phyloP scores from a whole-genome alignment of 495 filamentous ascomycete genomes.

The Penicillium angulare region DNA sequence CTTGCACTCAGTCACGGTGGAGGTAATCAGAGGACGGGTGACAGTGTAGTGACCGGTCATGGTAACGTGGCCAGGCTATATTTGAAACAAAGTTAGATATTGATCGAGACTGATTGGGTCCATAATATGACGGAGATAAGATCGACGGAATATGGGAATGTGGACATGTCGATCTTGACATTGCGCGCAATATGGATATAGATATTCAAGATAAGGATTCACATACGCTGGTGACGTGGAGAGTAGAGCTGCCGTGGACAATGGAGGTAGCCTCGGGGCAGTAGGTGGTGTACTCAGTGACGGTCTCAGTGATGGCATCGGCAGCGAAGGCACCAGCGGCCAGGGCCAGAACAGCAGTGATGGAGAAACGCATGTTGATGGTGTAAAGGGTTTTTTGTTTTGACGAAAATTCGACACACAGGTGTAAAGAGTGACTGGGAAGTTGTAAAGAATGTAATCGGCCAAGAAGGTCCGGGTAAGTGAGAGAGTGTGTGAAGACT shows the following conservation, averaged over 20 bases:
- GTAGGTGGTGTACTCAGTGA: conserved; percentile 80
- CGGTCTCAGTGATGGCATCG: conserved; percentile 69
- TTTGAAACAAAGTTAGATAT: conserved; percentile 8
- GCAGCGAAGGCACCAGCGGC: conserved; percentile 54
- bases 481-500: conserved; percentile 25
- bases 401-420: conserved; percentile 16
- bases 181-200: conserved; percentile 7
- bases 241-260: conserved; percentile 67
- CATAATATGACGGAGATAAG: background rate
- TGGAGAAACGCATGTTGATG: conserved; percentile 89
- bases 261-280: conserved; percentile 76
- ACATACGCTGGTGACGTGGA: conserved; percentile 72
- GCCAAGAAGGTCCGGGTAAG: conserved; percentile 33
- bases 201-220: conserved; percentile 23
- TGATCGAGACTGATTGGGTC: conserved; percentile 1
- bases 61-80: conserved; percentile 71
- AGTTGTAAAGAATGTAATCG: conserved; percentile 54
- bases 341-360: conserved; percentile 66
- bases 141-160: no score
- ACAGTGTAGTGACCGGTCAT: conserved; percentile 65
- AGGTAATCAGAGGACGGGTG: conserved; percentile 64
- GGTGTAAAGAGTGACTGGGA: conserved; percentile 23
- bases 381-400: conserved; percentile 17
- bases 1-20: conserved; percentile 62
- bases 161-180: background rate